Percentiles rank a stretch among this genome's conserved stretches.
Evolutionary conservation across 1,139 yeast species (phyloP).

Genomic region (Debaryomyces udenii): DNA sequence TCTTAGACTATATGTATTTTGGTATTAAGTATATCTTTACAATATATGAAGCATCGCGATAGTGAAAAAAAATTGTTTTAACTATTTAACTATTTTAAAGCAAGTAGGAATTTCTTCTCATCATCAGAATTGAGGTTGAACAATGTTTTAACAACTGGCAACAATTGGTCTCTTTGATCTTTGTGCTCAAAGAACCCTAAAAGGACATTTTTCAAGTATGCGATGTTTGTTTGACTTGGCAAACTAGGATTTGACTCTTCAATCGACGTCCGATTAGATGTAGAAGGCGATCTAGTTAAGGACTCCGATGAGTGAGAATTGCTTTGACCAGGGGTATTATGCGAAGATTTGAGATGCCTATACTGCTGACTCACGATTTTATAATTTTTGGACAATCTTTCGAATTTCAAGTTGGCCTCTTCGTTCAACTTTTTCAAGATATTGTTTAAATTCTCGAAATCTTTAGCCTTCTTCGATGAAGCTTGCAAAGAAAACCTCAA

Average conservation of each 20-base stretch:
- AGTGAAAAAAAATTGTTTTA: slow-evolving; percentile 1
- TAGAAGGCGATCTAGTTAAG: slow-evolving; percentile 4
- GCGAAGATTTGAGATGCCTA: slow-evolving; percentile 30
- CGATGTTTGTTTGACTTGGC: slow-evolving; percentile 44
- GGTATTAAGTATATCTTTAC: background rate
- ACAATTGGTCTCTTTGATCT: slow-evolving; percentile 82
- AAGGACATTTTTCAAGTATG: slow-evolving; percentile 84
- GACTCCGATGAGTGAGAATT: slow-evolving; percentile 7
- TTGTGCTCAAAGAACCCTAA: slow-evolving; percentile 87
- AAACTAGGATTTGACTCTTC: slow-evolving; percentile 8
- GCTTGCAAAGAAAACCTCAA: slow-evolving; percentile 56
- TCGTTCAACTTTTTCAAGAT: slow-evolving; percentile 66
- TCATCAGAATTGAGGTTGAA: slow-evolving; percentile 71
- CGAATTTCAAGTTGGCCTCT: slow-evolving; percentile 66
- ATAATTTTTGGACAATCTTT: slow-evolving; percentile 67
- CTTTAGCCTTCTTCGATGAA: slow-evolving; percentile 54
- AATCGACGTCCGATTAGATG: slow-evolving; percentile 9
- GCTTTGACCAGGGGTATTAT: slow-evolving; percentile 9
- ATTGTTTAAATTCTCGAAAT: slow-evolving; percentile 58
- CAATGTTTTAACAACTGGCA: slow-evolving; percentile 83
- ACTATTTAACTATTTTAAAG: slow-evolving; percentile 46
- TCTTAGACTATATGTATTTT: background rate
- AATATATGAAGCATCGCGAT: slow-evolving; percentile 11
- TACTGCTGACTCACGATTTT: slow-evolving; percentile 63
- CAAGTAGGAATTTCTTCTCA: slow-evolving; percentile 66